Percentiles rank a stretch among this genome's conserved stretches.
These are phyloP conservation scores for Conticribra guillardii DNA, from an alignment of 108 stramenopile genomes.

Conservation along the genomic window DNA sequence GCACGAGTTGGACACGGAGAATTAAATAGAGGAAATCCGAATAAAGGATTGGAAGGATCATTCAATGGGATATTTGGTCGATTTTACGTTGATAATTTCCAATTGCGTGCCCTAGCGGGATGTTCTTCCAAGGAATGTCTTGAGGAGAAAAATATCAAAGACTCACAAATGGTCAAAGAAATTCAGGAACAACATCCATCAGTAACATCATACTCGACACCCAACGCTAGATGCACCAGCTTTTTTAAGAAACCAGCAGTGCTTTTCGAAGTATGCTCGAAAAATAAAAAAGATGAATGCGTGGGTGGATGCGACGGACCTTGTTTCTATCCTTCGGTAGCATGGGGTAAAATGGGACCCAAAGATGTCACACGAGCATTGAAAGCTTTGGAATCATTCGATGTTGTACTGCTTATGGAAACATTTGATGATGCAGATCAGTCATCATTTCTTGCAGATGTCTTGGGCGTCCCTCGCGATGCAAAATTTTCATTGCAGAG, in stretches of 20 bases:
- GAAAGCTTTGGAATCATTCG: conserved; percentile 26
- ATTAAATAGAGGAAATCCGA: not conserved
- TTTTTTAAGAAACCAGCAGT: conserved; percentile 5
- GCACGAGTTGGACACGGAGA: conserved; percentile 11
- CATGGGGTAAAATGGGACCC: conserved; percentile 17
- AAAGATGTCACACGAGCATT: conserved; percentile 20
- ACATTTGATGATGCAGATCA: conserved; percentile 21
- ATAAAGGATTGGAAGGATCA: conserved; percentile 6
- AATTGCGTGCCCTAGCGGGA: conserved; percentile 34
- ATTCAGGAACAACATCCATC: conserved; percentile 21
- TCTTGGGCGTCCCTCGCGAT: conserved; percentile 38
- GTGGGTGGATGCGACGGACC: conserved; percentile 33
- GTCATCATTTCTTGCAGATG: conserved; percentile 27
- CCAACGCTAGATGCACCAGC: conserved; percentile 15
- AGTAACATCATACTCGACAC: conserved; percentile 3
- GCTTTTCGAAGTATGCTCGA: conserved; percentile 19
- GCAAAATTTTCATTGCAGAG: conserved; percentile 20
- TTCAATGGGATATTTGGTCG: conserved; percentile 19
- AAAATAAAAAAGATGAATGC: conserved; percentile 6
- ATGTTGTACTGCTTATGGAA: conserved; percentile 31
- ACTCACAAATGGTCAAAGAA: not conserved
- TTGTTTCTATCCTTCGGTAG: conserved; percentile 32
- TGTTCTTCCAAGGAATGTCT: conserved; percentile 26
- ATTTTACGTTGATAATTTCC: conserved; percentile 35
- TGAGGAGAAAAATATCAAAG: conserved; percentile 2